phyloP scores from a whole-genome alignment of 2,329 filamentous ascomycete genomes.

The Chaetomium sp. region DNA sequence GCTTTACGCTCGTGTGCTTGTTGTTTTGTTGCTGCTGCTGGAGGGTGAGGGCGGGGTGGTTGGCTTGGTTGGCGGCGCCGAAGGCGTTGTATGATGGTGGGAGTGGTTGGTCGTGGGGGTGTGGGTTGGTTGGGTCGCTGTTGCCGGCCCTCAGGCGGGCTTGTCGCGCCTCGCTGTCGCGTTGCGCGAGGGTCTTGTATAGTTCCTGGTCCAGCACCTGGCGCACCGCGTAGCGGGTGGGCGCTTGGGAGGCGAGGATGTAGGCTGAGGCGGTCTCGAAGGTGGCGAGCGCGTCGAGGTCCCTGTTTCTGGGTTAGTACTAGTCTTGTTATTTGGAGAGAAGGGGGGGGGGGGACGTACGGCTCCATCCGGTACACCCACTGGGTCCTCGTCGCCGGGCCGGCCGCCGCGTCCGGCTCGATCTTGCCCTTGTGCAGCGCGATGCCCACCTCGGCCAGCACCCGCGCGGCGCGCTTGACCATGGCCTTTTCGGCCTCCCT shows the following conservation, averaged over 20 bases:
- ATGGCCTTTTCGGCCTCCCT: constrained; percentile 82
- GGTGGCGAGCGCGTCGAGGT: constrained; percentile 74
- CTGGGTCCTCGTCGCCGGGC: constrained; percentile 56
- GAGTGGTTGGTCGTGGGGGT: constrained; percentile 29
- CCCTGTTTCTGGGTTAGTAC: constrained; percentile 42
- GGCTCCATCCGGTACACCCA: constrained; percentile 97
- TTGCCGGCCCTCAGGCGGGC: constrained; percentile 55
- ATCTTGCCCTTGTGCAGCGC: constrained; percentile 79
- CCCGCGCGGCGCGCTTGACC: constrained; percentile 75
- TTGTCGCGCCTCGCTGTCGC: constrained; percentile 67
- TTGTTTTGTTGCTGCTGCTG: constrained; percentile 15
- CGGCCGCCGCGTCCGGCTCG: constrained; percentile 59
- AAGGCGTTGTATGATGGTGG: not conserved
- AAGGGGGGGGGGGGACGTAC: constrained; percentile 42
- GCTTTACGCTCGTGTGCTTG: constrained; percentile 55
- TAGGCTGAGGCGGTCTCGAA: constrained; percentile 69
- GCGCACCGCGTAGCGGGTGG: constrained; percentile 86
- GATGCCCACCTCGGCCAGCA: constrained; percentile 82
- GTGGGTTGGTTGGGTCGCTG: constrained; percentile 26
- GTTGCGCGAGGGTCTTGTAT: constrained; percentile 67
- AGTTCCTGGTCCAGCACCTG: constrained; percentile 94
- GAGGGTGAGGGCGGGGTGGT: not conserved
- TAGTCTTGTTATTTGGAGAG: not conserved
- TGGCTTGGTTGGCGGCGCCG: not conserved
- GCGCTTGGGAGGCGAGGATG: constrained; percentile 61